Percentiles rank a stretch among this genome's conserved stretches.
Conservation (phyloP, 2,329 filamentous ascomycete genomes). For the Tolypocladium sp. region DNA sequence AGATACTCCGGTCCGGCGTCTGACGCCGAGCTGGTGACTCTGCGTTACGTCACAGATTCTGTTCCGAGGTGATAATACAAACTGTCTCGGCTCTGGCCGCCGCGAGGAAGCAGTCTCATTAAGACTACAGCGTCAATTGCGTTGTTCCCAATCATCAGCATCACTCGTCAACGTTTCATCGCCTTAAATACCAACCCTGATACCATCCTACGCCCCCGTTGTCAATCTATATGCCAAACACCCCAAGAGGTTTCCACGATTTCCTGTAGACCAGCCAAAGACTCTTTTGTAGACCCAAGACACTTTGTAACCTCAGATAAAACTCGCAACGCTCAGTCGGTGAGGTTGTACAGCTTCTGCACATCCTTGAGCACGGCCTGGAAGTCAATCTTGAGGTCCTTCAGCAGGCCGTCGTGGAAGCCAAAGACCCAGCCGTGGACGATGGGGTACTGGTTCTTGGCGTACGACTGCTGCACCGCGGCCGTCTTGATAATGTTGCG, state of each 20-base stretch:
- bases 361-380: conserved; percentile 45
- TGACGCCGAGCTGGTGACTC: neutral
- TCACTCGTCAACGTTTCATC: neutral
- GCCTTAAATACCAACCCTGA: neutral
- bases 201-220: neutral
- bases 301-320: neutral
- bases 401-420: conserved; percentile 57
- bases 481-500: conserved; percentile 73
- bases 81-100: neutral
- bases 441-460: conserved; percentile 54
- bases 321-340: conserved; percentile 11
- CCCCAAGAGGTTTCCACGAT: neutral
- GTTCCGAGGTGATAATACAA: neutral
- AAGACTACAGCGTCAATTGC: neutral
- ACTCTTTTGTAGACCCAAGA: neutral
- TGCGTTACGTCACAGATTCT: neutral
- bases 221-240: neutral
- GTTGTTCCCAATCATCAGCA: neutral
- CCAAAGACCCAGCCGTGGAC: conserved; percentile 70
- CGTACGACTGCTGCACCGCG: conserved; percentile 64
- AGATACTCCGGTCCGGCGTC: neutral
- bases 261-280: neutral
- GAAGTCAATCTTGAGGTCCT: conserved; percentile 55
- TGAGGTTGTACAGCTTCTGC: conserved; percentile 56
- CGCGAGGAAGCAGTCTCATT: neutral